A percentile compares a stretch with the other conserved stretches of the same genome.
phyloP scores from a whole-genome alignment of 108 stramenopile genomes.

The Schizochytrium sp. region DNA sequence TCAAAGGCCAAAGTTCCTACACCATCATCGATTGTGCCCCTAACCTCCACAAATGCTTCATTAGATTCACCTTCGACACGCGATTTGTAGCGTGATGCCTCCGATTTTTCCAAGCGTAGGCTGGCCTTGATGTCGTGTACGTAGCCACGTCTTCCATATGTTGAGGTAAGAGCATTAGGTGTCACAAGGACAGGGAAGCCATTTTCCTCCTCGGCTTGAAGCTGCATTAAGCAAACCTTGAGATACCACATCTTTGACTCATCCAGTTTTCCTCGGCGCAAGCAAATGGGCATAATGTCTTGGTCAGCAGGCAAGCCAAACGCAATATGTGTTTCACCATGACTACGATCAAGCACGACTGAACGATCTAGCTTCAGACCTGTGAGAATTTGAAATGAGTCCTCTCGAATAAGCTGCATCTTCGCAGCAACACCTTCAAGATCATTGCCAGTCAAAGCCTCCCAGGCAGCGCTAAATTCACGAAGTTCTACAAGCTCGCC shows the following conservation, averaged over 20 bases:
- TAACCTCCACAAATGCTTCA: background rate
- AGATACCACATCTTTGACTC: background rate
- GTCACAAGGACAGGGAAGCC: background rate
- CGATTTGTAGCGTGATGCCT: background rate
- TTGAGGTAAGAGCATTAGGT: background rate
- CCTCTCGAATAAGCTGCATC: background rate
- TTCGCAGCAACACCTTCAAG: background rate
- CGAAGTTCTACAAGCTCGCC: background rate
- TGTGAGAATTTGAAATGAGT: background rate
- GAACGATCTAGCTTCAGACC: background rate
- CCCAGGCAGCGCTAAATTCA: background rate
- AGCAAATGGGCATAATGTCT: background rate
- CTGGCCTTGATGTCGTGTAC: background rate
- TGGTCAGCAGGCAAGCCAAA: background rate
- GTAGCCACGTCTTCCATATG: background rate
- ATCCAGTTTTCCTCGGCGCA: background rate
- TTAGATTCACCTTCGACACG: background rate
- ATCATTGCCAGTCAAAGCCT: background rate
- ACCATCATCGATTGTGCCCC: background rate
- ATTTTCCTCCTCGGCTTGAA: background rate
- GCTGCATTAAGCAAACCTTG: background rate
- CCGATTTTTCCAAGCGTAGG: background rate
- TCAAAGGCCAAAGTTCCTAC: background rate
- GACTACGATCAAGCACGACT: background rate
- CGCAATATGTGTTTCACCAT: background rate